Evolutionary conservation across 2,329 filamentous ascomycete species (phyloP), one percentile per base, ranked within the genome.

Genomic region (Aspergillus transmontanensis): DNA sequence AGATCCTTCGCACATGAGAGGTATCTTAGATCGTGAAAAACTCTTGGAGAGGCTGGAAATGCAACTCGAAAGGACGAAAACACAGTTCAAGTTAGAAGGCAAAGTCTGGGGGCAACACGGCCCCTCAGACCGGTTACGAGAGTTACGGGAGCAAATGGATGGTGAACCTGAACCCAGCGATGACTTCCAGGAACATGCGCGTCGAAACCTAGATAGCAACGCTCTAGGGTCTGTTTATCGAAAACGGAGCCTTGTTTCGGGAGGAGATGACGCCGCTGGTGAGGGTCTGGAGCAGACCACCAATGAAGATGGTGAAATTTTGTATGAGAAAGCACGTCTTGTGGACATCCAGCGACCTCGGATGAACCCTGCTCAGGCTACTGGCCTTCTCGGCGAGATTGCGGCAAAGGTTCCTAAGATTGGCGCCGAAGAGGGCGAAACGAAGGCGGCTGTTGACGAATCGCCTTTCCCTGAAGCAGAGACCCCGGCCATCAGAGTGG

Each of bases 61-160:
- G 84, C 95, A 98, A 79, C 87, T 99, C 48, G 94, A 98, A 81
- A 86, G 95, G 67, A 94, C 97, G 68, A 98, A 98, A 86, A 98
- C 95, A 0, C 94, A 98, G 75, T 97, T 93, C 80, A 97, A 97
- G 79, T 87, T 99, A 36, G 95, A 98, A 79, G 95, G 95, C 69
- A 92, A 92, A 76, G 89, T 93, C 10, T 97, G 94, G 91, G 90
- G 90, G 66, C 91, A 96, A 66, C 85, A 90, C 67, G 92, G 92
- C 41, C 94, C 95, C 14, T 97, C 93, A 51, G 95, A 99, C 80
- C 90, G 94, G 72, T 84, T 99, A 63, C 90, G 95, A 68, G 94
- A 96, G 68, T 84, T 98, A 57, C 90, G 95, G 63, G 94, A 98
- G 79, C 90, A 94, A 79, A 99, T 99, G 95, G 95, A 98, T 67